These are phyloP conservation scores for Oxytropis ochrocephala DNA, from an alignment of 306 rosid species.

Conservation along the genomic window DNA sequence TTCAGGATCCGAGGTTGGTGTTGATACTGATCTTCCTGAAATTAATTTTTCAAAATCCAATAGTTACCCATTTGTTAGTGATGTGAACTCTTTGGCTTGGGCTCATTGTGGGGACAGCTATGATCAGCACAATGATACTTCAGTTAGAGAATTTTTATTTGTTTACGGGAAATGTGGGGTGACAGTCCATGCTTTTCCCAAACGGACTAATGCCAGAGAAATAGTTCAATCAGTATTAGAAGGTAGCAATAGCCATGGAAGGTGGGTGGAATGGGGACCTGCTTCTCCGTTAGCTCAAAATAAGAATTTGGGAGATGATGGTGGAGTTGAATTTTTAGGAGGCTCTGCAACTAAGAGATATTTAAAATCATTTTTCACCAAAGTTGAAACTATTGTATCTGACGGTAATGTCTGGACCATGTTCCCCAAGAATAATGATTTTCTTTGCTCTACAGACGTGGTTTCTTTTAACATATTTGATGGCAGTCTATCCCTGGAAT, in stretches of 20 bases:
- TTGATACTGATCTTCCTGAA: constrained; percentile 32
- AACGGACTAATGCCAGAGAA: constrained; percentile 26
- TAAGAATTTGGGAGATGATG: constrained; percentile 31
- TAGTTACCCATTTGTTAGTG: constrained; percentile 52
- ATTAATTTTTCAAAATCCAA: constrained; percentile 34
- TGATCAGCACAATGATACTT: constrained; percentile 52
- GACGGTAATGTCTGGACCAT: constrained; percentile 54
- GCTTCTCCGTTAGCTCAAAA: constrained; percentile 28
- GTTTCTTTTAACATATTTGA: constrained; percentile 73
- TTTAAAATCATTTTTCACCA: constrained; percentile 58
- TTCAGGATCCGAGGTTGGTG: constrained; percentile 35
- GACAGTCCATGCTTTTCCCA: constrained; percentile 68
- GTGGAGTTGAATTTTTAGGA: constrained; percentile 27
- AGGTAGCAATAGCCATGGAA: constrained; percentile 50
- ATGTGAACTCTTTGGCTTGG: constrained; percentile 81
- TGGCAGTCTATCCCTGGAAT: constrained; percentile 43
- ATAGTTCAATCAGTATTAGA: constrained; percentile 25
- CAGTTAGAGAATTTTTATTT: constrained; percentile 73
- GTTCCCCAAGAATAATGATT: constrained; percentile 59
- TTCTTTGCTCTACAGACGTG: constrained; percentile 65
- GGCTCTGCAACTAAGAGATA: constrained; percentile 45
- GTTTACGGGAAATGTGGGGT: constrained; percentile 77
- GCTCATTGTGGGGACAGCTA: constrained; percentile 62
- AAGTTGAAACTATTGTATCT: constrained; percentile 47
- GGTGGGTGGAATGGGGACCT: constrained; percentile 92